Evolutionary conservation across 2,329 filamentous ascomycete genomes (phyloP).

Genomic region (Alternaria sp.): DNA sequence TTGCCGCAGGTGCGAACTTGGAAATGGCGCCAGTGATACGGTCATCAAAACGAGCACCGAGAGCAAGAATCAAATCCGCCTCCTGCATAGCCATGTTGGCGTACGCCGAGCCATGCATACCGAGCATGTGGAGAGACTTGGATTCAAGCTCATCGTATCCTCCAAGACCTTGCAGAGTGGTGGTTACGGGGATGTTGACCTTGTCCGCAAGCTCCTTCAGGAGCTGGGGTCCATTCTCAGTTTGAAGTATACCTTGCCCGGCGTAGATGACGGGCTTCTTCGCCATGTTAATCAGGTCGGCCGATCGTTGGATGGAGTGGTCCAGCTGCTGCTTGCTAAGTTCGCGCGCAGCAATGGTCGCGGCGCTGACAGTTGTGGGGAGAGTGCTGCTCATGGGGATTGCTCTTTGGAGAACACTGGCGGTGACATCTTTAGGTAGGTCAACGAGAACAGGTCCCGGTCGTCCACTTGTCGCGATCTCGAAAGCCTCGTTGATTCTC

Average conservation of each 20-base stretch:
- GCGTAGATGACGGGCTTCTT: constrained; percentile 97
- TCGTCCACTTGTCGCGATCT: constrained; percentile 93
- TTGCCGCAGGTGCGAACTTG: constrained; percentile 90
- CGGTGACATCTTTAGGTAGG: constrained; percentile 95
- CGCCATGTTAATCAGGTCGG: constrained; percentile 81
- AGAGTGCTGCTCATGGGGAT: constrained; percentile 80
- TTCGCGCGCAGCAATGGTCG: constrained; percentile 80
- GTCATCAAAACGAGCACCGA: constrained; percentile 94
- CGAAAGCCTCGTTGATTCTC: constrained; percentile 96
- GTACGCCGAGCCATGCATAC: constrained; percentile 97
- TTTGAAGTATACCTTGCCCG: constrained; percentile 85
- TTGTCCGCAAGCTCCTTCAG: constrained; percentile 90
- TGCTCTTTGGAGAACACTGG: constrained; percentile 78
- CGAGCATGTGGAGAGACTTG: constrained; percentile 96
- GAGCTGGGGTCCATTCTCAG: constrained; percentile 78
- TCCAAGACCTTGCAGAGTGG: constrained; percentile 91
- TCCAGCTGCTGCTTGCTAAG: constrained; percentile 76
- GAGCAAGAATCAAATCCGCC: constrained; percentile 92
- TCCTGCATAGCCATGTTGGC: constrained; percentile 99
- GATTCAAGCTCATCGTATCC: constrained; percentile 91
- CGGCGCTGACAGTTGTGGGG: constrained; percentile 83
- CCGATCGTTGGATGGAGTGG: constrained; percentile 77
- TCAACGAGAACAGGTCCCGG: constrained; percentile 96
- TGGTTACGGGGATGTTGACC: constrained; percentile 90
- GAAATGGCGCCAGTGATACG: constrained; percentile 83